Conservation (phyloP, 2,329 filamentous ascomycete genomes). For the Hypoxylon sp. region DNA sequence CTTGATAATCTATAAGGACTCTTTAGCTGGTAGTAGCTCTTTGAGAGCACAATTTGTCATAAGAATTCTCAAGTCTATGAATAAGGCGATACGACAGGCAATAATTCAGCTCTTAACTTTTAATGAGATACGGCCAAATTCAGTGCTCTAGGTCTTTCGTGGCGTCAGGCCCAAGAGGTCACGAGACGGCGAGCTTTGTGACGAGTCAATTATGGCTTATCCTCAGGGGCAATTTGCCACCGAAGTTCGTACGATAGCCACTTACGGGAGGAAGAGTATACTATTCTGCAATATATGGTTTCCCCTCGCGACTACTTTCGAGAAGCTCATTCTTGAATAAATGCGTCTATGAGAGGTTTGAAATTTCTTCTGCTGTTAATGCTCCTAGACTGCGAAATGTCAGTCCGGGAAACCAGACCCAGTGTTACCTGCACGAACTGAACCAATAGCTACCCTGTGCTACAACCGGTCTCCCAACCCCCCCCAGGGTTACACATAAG, state of each 20-base stretch:
- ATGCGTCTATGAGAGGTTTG: neutral
- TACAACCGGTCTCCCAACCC: conserved; percentile 4
- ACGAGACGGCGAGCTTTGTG: neutral
- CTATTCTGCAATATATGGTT: neutral
- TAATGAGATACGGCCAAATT: neutral
- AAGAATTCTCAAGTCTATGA: neutral
- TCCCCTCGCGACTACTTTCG: neutral
- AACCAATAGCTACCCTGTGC: conserved; percentile 6
- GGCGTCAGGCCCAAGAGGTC: neutral
- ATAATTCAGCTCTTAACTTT: neutral
- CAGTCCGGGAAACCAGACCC: conserved; percentile 17
- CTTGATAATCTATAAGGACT: neutral
- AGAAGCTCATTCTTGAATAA: neutral
- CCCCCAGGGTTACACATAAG: conserved; percentile 19
- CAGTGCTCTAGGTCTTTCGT: neutral
- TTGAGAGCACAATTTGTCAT: neutral
- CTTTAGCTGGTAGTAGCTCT: neutral
- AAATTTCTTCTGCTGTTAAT: neutral
- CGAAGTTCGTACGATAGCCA: neutral
- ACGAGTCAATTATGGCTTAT: neutral
- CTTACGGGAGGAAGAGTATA: neutral
- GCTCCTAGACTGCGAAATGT: neutral
- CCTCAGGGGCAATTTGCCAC: neutral
- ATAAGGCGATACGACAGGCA: neutral
- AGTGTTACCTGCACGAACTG: conserved; percentile 23